Base-by-base conservation (phyloP, 2,329 filamentous ascomycete genomes). In the Elsinoe arachidis region DNA sequence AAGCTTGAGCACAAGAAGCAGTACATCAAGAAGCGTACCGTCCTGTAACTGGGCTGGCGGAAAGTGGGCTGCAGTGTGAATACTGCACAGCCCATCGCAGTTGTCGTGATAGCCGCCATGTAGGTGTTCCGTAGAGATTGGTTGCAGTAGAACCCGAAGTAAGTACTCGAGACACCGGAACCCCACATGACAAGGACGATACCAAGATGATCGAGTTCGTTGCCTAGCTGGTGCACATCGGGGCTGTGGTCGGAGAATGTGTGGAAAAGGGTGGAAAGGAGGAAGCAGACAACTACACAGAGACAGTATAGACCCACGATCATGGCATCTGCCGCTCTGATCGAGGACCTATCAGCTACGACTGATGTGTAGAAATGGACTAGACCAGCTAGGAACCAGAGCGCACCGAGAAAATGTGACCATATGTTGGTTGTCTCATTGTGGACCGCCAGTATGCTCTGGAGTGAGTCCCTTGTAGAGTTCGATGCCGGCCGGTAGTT, bases 131-230 rank as follows among this genome's bases (percentile, higher is more conserved):
- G 64, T 79, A 79, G 0, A 65, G 56, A 35, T 1, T 64, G 55
- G 5, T 71, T 63, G 58, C 73, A 74, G 19, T 72, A 71, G 61
- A 83, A 81, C 2, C 72, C 74, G 64, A 81, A 81, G 63, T 79
- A 80, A 60, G 96, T 69, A 52, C 87, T 86, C 2, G 90, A 89
- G 52, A 95, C 81, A 67, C 90, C 93, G 68, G 86, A 91, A 10
- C 91, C 91, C 58, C 90, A 85, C 58, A 95, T 96, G 62, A 96
- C 75, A 49, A 84, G 81, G 37, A 96, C 88, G 63, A 96, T 96
- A 5, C 91, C 91, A 3, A 90, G 81, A 69, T 96, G 95, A 69
- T 96, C 91, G 52, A 96, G 75, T 70, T 93, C 89, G 69, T 96
- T 95, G 11, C 89, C 90, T 76, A 88, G 87, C 57, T 80, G 83